Conservation (phyloP, 2,329 filamentous ascomycete species). For the Neonectria faginata region DNA sequence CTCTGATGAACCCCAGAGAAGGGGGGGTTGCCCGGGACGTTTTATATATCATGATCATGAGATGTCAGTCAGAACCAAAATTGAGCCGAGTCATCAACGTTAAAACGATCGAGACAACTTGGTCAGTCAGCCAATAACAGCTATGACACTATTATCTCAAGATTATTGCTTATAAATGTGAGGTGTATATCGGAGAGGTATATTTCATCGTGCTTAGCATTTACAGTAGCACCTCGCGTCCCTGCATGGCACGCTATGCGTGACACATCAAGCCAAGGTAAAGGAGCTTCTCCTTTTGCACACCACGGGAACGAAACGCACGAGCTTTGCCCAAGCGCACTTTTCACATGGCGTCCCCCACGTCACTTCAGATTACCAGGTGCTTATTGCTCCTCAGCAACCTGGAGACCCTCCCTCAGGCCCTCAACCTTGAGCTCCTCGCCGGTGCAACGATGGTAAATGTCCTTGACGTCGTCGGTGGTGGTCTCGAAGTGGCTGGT, state of each 20-base stretch:
- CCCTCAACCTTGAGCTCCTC: conserved; percentile 91
- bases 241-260: conserved; percentile 23
- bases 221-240: conserved; percentile 32
- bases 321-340: conserved; percentile 10
- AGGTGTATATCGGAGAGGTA: conserved; percentile 46
- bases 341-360: conserved; percentile 27
- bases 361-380: conserved; percentile 11
- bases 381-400: conserved; percentile 72
- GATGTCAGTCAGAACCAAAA: conserved; percentile 31
- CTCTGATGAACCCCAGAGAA: conserved; percentile 17
- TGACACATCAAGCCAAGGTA: conserved; percentile 25
- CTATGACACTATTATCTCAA: conserved; percentile 21
- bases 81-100: conserved; percentile 21
- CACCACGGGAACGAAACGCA: conserved; percentile 19
- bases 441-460: conserved; percentile 86
- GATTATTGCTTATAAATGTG: conserved; percentile 29
- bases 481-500: conserved; percentile 97
- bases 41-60: conserved; percentile 45
- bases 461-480: conserved; percentile 91
- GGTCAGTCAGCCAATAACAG: neutral
- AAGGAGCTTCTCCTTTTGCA: conserved; percentile 26
- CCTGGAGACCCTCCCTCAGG: conserved; percentile 81
- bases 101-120: conserved; percentile 1
- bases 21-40: conserved; percentile 22
- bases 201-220: conserved; percentile 44